Conservation (phyloP, 2,329 filamentous ascomycete species). For the Trichoderma harzianum region DNA sequence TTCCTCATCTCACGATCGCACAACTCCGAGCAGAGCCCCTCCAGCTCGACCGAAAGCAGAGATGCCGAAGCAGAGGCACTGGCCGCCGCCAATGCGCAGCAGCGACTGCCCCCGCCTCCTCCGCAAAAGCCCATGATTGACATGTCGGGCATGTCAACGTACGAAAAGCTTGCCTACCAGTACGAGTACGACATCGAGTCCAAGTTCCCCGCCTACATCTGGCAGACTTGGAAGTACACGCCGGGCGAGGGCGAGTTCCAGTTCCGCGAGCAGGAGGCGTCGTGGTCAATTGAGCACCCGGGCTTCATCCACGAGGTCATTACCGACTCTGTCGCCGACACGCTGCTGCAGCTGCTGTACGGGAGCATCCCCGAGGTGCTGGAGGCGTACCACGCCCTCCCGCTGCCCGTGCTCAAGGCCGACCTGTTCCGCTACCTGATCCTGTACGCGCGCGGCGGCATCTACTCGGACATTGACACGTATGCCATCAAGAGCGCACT, state of each 20-base stretch:
- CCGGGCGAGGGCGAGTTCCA: conserved; percentile 74
- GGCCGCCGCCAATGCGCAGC: not conserved
- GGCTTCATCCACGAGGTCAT: conserved; percentile 96
- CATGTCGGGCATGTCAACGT: conserved; percentile 66
- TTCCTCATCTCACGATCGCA: conserved; percentile 65
- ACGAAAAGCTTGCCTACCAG: conserved; percentile 83
- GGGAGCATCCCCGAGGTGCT: conserved; percentile 75
- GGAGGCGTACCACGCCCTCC: conserved; percentile 71
- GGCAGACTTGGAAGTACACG: conserved; percentile 96
- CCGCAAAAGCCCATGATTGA: conserved; percentile 65
- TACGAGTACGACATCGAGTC: conserved; percentile 86
- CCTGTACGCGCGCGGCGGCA: conserved; percentile 56
- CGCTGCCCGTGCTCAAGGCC: conserved; percentile 71
- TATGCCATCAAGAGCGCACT: conserved; percentile 75
- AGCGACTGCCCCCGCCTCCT: conserved; percentile 19
- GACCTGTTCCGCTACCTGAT: conserved; percentile 78
- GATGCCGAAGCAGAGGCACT: conserved; percentile 21
- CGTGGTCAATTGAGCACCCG: conserved; percentile 84
- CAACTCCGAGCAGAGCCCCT: conserved; percentile 19
- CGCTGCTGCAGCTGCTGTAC: conserved; percentile 83
- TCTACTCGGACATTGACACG: conserved; percentile 92
- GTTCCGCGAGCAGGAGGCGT: conserved; percentile 81
- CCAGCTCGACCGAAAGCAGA: conserved; percentile 17
- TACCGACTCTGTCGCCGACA: conserved; percentile 79
- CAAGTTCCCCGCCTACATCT: conserved; percentile 96